These are phyloP conservation scores for Amanita rimosa DNA, from an alignment of 768 basidiomycete species.

Conservation along the genomic window DNA sequence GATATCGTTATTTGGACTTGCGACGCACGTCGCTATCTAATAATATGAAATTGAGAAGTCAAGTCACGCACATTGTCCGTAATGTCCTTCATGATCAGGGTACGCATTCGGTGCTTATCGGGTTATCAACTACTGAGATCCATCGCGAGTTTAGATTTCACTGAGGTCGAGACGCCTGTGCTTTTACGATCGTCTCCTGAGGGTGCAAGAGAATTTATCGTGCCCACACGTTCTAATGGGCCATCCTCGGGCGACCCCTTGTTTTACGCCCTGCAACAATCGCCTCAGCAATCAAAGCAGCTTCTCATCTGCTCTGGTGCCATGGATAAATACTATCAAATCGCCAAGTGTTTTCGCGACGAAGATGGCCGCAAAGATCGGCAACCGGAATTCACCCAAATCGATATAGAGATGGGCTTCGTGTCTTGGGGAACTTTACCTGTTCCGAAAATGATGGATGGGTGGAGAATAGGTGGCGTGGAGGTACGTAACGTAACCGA, in stretches of 20 bases:
- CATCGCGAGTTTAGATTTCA: slow-evolving; percentile 48
- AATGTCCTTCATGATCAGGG: slow-evolving; percentile 65
- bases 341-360: slow-evolving; percentile 92
- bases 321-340: slow-evolving; percentile 85
- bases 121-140: slow-evolving; percentile 4
- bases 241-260: slow-evolving; percentile 19
- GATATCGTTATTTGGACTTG: slow-evolving; percentile 84
- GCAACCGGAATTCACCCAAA: slow-evolving; percentile 94
- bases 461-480: slow-evolving; percentile 79
- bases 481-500: slow-evolving; percentile 79
- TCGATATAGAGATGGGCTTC: slow-evolving; percentile 95
- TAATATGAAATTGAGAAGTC: slow-evolving; percentile 75
- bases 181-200: slow-evolving; percentile 88
- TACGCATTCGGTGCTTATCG: slow-evolving; percentile 15
- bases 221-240: slow-evolving; percentile 54
- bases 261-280: slow-evolving; percentile 90
- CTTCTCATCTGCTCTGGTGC: slow-evolving; percentile 83
- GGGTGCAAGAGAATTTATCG: slow-evolving; percentile 89
- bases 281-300: slow-evolving; percentile 95
- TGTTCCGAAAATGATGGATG: slow-evolving; percentile 14
- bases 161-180: slow-evolving; percentile 89
- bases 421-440: slow-evolving; percentile 61
- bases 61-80: slow-evolving; percentile 72
- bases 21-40: slow-evolving; percentile 60
- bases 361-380: slow-evolving; percentile 92